Evolutionary conservation across 208 protist genomes (phyloP).

Genomic region (Angomonas deanei): DNA sequence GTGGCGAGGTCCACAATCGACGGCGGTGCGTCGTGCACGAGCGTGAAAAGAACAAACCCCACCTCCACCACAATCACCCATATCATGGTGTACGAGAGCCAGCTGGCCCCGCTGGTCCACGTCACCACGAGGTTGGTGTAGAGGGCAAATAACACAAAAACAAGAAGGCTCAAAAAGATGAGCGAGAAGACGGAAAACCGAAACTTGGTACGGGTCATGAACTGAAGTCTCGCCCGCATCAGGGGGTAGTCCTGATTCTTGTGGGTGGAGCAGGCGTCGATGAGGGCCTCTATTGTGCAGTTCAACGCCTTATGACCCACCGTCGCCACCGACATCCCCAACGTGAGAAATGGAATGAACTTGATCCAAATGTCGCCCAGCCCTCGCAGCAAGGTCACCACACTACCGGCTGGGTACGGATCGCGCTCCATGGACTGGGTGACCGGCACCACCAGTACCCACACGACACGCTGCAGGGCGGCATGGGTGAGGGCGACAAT

Average conservation of each 20-base stretch:
- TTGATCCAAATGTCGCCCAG: constrained; percentile 46
- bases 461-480: constrained; percentile 75
- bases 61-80: constrained; percentile 17
- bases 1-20: background rate
- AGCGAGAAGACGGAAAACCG: constrained; percentile 37
- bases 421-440: constrained; percentile 72
- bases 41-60: constrained; percentile 31
- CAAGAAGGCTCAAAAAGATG: constrained; percentile 25
- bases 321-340: constrained; percentile 53
- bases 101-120: constrained; percentile 17
- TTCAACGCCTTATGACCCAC: constrained; percentile 74
- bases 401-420: constrained; percentile 48
- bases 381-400: constrained; percentile 46
- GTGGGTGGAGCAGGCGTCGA: constrained; percentile 61
- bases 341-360: constrained; percentile 57
- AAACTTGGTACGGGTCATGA: constrained; percentile 42
- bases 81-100: constrained; percentile 16
- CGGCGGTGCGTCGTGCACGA: constrained; percentile 19
- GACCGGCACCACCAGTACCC: constrained; percentile 75
- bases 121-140: constrained; percentile 45
- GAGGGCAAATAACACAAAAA: constrained; percentile 21
- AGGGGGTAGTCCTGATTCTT: constrained; percentile 75
- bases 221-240: constrained; percentile 36
- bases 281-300: constrained; percentile 64
- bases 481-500: constrained; percentile 73